phyloP scores from a whole-genome alignment of 2,329 filamentous ascomycete genomes.

The Fusarium robinianum region DNA sequence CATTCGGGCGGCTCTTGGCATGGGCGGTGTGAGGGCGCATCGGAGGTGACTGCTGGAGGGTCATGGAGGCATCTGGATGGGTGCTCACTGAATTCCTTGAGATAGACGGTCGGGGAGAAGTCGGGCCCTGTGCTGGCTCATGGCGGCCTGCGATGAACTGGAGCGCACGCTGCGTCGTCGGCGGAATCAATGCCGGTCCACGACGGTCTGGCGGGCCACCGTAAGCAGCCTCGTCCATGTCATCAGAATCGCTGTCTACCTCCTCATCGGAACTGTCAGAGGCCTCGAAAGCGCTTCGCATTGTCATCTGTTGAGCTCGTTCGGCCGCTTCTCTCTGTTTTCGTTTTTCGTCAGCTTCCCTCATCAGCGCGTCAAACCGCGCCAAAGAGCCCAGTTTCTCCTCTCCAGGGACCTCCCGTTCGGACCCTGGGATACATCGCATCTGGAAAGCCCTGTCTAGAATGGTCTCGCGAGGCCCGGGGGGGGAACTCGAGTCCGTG shows the following conservation, averaged over 20 bases:
- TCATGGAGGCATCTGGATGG: slow-evolving; percentile 27
- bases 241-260: slow-evolving; percentile 45
- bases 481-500: slow-evolving; percentile 52
- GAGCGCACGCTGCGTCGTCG: slow-evolving; percentile 54
- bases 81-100: slow-evolving; percentile 42
- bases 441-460: slow-evolving; percentile 69
- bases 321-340: slow-evolving; percentile 46
- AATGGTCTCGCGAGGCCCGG: slow-evolving; percentile 64
- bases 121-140: slow-evolving; percentile 38
- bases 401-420: slow-evolving; percentile 58
- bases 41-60: slow-evolving; percentile 31
- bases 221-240: slow-evolving; percentile 49
- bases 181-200: slow-evolving; percentile 46
- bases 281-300: slow-evolving; percentile 57
- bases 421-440: slow-evolving; percentile 64
- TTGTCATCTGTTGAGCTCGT: slow-evolving; percentile 40
- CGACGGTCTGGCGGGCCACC: slow-evolving; percentile 42
- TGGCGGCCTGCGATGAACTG: slow-evolving; percentile 55
- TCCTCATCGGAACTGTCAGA: slow-evolving; percentile 52
- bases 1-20: slow-evolving; percentile 51
- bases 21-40: slow-evolving; percentile 60
- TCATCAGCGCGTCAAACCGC: slow-evolving; percentile 68
- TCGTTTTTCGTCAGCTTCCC: slow-evolving; percentile 59
- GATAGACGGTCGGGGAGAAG: slow-evolving; percentile 42
- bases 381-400: slow-evolving; percentile 68